Evolutionary conservation across 164 flowering plant genomes (phyloP).

Genomic region (Vitis rotundifolia): DNA sequence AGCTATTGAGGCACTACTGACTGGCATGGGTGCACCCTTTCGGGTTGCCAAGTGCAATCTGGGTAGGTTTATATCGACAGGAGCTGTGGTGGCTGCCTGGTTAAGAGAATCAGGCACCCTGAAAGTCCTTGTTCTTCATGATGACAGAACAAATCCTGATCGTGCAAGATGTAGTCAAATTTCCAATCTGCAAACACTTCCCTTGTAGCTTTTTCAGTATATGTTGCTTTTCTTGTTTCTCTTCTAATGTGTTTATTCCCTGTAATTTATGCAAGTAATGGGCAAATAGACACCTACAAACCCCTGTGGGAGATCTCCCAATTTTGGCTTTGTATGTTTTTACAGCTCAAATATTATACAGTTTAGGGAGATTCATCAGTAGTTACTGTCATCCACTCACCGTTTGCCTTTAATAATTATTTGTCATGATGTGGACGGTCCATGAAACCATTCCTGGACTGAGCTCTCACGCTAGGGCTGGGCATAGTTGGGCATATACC

Average conservation of each 20-base stretch:
- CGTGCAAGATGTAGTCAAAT: conserved; percentile 22
- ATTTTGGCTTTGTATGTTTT: too few species aligned
- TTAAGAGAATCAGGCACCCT: conserved; percentile 75
- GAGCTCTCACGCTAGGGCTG: too few species aligned
- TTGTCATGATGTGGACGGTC: too few species aligned
- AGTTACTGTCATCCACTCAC: too few species aligned
- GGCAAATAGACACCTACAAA: too few species aligned
- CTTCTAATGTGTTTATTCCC: background rate
- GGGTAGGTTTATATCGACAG: conserved; percentile 83
- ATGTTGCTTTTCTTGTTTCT: conserved; percentile 5
- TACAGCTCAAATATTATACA: too few species aligned
- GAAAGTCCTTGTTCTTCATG: conserved; percentile 77
- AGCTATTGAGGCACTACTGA: conserved; percentile 73
- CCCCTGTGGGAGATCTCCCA: background rate
- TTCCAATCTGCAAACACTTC: conserved; percentile 32
- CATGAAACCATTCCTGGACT: too few species aligned
- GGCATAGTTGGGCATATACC: too few species aligned
- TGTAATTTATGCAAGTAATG: background rate
- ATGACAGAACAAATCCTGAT: conserved; percentile 48
- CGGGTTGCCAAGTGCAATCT: conserved; percentile 75
- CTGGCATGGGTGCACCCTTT: conserved; percentile 87
- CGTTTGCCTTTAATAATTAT: too few species aligned
- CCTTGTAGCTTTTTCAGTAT: conserved; percentile 30
- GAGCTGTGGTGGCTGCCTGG: conserved; percentile 87
- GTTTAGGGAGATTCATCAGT: too few species aligned